Evolutionary conservation across 768 basidiomycete species (phyloP), one percentile per base, ranked within the genome.

Genomic region (Tricholoma hemisulphureum): DNA sequence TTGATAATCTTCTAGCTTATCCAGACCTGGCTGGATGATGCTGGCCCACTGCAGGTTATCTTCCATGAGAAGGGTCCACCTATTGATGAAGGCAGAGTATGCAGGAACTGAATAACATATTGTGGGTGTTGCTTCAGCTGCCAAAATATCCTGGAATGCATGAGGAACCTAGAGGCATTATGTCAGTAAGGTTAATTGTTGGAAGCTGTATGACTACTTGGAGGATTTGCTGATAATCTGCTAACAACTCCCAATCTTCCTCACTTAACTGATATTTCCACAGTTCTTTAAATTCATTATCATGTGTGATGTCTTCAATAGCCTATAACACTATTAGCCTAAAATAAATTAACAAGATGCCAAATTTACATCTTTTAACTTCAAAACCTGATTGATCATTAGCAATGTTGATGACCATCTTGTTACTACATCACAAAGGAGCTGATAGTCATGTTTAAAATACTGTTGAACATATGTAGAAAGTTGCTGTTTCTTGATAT

Each of bases 331-430:
- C 23, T 13, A 45, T 26, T 53, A 54, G 24, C 16, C 6, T 28
- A 18, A 5, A 35, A 48, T 24, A 31, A 50, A 65, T 26, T n/a
- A 72, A 21, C 13, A 66, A 67, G 7, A 66, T 60, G 9, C 70
- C 67, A 18, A 41, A 20, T n/a, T 20, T 41, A 41, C 39, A 16
- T 41, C 39, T 41, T 41, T 41, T 20, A 41, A 20, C 39, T 41
- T 41, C n/a, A 72, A 14, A 9, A 65, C 70, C 11, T 67, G 61
- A 8, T 71, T 67, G 60, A 71, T 64, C 71, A 73, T 73, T n/a
- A 69, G 54, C 23, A 61, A 57, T 11, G 66, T 69, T 53, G 67
- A 73, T 20, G 69, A 71, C 71, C 71, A 73, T 31, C 37, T 39
- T 39, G 37, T 39, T 39, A n/a, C 14, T 16, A 35, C 34, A 35